phyloP scores from a whole-genome alignment of 2,329 filamentous ascomycete genomes.

The Sporothrix variecibatus region DNA sequence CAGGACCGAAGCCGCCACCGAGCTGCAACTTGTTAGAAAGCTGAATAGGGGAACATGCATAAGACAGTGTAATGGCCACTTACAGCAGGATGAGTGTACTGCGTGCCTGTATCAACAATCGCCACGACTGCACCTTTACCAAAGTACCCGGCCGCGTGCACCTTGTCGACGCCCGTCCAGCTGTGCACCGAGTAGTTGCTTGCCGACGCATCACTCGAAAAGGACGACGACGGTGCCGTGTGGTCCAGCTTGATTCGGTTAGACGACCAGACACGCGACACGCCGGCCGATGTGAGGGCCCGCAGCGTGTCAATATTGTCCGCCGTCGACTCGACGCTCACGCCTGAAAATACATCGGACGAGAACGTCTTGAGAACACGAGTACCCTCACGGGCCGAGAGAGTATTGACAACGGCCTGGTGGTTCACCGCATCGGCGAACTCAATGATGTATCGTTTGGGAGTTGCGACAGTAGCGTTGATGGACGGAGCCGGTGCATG shows the following conservation, averaged over 20 bases:
- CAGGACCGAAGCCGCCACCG: constrained; percentile 29
- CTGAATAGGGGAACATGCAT: background rate
- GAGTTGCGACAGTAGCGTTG: constrained; percentile 8
- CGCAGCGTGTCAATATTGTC: constrained; percentile 33
- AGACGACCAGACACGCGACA: constrained; percentile 34
- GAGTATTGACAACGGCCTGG: background rate
- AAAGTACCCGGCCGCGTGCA: constrained; percentile 29
- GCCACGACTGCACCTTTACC: constrained; percentile 32
- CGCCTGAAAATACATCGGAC: constrained; percentile 32
- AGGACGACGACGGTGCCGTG: constrained; percentile 26
- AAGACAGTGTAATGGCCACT: background rate
- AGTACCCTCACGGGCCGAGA: background rate
- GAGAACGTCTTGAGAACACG: constrained; percentile 24
- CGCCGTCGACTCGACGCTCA: constrained; percentile 30
- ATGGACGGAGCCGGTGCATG: constrained; percentile 4
- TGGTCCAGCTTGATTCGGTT: constrained; percentile 32
- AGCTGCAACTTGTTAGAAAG: constrained; percentile 17
- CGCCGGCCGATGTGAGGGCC: constrained; percentile 14
- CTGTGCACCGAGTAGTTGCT: constrained; percentile 32
- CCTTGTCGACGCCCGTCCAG: constrained; percentile 31
- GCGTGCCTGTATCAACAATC: constrained; percentile 32
- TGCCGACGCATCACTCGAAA: constrained; percentile 29
- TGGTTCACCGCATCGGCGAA: constrained; percentile 21
- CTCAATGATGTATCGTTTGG: constrained; percentile 23
- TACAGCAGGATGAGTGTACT: constrained; percentile 32